Evolutionary conservation across 768 basidiomycete species (phyloP).

Genomic region (Leccinum obscurum): DNA sequence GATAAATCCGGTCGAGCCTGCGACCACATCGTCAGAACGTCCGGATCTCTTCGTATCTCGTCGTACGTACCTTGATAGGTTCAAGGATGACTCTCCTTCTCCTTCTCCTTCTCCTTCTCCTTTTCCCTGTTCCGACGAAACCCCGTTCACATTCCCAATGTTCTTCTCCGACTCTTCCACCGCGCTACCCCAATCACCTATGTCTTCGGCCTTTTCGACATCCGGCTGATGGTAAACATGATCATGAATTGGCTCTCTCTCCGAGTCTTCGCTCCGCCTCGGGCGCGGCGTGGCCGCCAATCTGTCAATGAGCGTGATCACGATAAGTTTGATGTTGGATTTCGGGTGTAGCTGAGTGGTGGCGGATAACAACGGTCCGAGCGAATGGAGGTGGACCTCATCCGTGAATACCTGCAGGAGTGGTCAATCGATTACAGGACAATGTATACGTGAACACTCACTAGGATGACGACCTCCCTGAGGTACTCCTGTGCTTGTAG

Average conservation of each 20-base stretch:
- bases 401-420: constrained; percentile 86
- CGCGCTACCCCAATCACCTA: constrained; percentile 18
- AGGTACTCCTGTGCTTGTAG: constrained; percentile 99
- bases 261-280: constrained; percentile 41
- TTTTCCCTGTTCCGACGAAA: constrained; percentile 7
- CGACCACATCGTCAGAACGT: constrained; percentile 7
- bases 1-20: constrained; percentile 96
- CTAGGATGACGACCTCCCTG: constrained; percentile 99
- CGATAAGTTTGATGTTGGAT: constrained; percentile 98
- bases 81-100: constrained; percentile 44
- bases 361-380: constrained; percentile 95
- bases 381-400: constrained; percentile 94
- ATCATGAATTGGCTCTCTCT: constrained; percentile 37
- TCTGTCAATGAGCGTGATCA: constrained; percentile 89
- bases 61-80: constrained; percentile 84
- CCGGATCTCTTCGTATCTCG: not conserved
- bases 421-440: not conserved
- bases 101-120: too few relatives aligned
- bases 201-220: constrained; percentile 14
- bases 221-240: constrained; percentile 48
- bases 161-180: constrained; percentile 19
- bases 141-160: constrained; percentile 18
- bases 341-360: constrained; percentile 96
- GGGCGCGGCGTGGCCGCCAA: too few relatives aligned
- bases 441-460: constrained; percentile 31